Conservation (phyloP, 768 basidiomycete species). For the Auriscalpium vulgare region DNA sequence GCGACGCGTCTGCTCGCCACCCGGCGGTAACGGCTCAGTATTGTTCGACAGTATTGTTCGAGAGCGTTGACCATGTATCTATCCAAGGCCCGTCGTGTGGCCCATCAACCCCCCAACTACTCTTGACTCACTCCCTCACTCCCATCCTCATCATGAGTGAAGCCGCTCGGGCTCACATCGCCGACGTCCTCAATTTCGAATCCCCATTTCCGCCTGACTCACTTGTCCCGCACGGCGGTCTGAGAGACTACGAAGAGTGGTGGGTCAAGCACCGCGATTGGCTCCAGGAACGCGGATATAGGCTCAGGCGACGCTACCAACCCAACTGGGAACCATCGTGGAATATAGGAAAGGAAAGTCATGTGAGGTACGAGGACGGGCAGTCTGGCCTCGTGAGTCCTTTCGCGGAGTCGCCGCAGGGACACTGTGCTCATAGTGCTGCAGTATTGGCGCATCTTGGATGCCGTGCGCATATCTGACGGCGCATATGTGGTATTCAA, state of each 20-base stretch:
- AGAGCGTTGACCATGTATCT: too few relatives aligned
- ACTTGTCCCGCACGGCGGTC: too few relatives aligned
- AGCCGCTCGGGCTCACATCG: too few relatives aligned
- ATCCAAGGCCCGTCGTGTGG: too few relatives aligned
- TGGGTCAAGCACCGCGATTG: slow-evolving; percentile 6
- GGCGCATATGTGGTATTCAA: slow-evolving; percentile 16
- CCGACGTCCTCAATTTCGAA: too few relatives aligned
- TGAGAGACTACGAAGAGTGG: slow-evolving; percentile 1
- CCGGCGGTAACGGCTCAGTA: too few relatives aligned
- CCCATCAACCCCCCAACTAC: too few relatives aligned
- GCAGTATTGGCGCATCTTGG: slow-evolving; percentile 5
- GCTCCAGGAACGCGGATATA: slow-evolving; percentile 1
- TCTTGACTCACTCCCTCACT: too few relatives aligned
- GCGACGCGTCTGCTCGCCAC: too few relatives aligned
- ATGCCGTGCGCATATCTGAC: slow-evolving; percentile 13
- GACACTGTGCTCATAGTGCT: background rate
- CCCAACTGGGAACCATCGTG: slow-evolving; percentile 9
- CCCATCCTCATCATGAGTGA: too few relatives aligned
- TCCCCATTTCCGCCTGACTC: too few relatives aligned
- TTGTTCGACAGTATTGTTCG: too few relatives aligned
- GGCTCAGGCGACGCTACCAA: slow-evolving; percentile 7
- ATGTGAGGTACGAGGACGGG: slow-evolving; percentile 4
- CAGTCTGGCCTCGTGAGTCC: background rate
- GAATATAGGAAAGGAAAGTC: background rate
- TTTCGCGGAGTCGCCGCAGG: background rate